Evolutionary conservation across 306 rosid species (phyloP).

Genomic region (Dalbergia cochinchinensis): DNA sequence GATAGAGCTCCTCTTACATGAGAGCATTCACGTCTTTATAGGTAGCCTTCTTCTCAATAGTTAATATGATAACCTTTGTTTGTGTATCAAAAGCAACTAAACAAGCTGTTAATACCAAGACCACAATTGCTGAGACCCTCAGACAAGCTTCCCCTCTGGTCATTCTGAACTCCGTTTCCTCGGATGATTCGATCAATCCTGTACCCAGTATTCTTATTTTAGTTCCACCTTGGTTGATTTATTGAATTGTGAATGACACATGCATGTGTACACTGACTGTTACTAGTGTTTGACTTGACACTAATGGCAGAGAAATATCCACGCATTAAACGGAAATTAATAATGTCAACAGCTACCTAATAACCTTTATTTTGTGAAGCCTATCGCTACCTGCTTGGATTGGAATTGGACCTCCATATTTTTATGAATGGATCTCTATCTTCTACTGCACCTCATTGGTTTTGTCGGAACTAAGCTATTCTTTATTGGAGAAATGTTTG

Average conservation of each 20-base stretch:
- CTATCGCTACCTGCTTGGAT: neutral
- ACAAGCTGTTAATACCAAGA: constrained; percentile 55
- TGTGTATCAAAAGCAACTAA: constrained; percentile 69
- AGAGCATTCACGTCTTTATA: constrained; percentile 64
- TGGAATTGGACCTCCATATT: no score
- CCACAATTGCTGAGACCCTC: constrained; percentile 57
- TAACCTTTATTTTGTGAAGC: constrained; percentile 38
- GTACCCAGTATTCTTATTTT: neutral
- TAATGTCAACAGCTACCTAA: constrained; percentile 42
- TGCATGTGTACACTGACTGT: neutral
- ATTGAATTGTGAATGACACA: neutral
- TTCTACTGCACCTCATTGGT: neutral
- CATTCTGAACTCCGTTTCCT: constrained; percentile 49
- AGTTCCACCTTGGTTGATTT: neutral
- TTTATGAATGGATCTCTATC: neutral
- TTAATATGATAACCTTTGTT: constrained; percentile 50
- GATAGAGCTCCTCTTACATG: constrained; percentile 48
- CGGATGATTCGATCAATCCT: neutral
- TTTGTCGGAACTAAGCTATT: neutral
- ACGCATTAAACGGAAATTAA: constrained; percentile 17
- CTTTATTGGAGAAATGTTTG: neutral
- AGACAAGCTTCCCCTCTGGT: constrained; percentile 53
- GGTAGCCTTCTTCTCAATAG: constrained; percentile 58
- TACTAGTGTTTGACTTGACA: neutral
- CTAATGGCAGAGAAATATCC: constrained; percentile 26